Evolutionary conservation across 1,139 yeast genomes (phyloP).

Genomic region (Candida sp.): DNA sequence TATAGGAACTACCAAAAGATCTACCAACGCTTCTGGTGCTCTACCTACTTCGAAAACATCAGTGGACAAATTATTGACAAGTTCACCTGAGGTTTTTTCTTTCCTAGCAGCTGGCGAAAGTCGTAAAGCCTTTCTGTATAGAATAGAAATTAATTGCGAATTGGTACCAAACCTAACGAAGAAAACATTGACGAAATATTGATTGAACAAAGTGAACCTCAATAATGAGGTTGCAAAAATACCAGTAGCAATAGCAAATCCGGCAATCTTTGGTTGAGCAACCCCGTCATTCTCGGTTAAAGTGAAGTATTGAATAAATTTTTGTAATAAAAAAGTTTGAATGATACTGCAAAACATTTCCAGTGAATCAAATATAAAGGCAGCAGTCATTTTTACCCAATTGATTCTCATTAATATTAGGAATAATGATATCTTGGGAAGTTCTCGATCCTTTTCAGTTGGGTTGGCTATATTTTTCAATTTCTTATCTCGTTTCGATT

Average conservation of each 20-base stretch:
- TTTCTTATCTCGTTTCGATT: conserved; percentile 8
- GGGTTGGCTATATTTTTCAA: conserved; percentile 8
- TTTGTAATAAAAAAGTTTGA: conserved; percentile 28
- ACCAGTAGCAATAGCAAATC: conserved; percentile 22
- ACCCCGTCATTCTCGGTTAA: conserved; percentile 5
- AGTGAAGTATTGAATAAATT: conserved; percentile 23
- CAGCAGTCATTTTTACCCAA: conserved; percentile 7
- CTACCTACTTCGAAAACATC: conserved; percentile 26
- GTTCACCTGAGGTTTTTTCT: conserved; percentile 33
- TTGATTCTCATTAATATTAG: conserved; percentile 14
- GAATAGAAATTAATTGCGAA: conserved; percentile 22
- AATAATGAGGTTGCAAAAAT: conserved; percentile 21
- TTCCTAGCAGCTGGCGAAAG: conserved; percentile 35
- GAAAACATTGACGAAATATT: conserved; percentile 16
- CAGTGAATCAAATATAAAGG: conserved; percentile 13
- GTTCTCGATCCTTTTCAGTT: conserved; percentile 11
- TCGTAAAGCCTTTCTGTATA: conserved; percentile 28
- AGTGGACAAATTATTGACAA: conserved; percentile 33
- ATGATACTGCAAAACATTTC: conserved; percentile 17
- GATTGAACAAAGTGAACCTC: conserved; percentile 21
- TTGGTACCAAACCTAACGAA: conserved; percentile 12
- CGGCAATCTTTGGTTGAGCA: conserved; percentile 20
- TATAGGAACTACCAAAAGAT: conserved; percentile 24
- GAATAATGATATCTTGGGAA: conserved; percentile 21
- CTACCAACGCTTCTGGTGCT: conserved; percentile 20